Base-by-base conservation (phyloP, 2,329 filamentous ascomycete species). In the Xylariaceae sp. region DNA sequence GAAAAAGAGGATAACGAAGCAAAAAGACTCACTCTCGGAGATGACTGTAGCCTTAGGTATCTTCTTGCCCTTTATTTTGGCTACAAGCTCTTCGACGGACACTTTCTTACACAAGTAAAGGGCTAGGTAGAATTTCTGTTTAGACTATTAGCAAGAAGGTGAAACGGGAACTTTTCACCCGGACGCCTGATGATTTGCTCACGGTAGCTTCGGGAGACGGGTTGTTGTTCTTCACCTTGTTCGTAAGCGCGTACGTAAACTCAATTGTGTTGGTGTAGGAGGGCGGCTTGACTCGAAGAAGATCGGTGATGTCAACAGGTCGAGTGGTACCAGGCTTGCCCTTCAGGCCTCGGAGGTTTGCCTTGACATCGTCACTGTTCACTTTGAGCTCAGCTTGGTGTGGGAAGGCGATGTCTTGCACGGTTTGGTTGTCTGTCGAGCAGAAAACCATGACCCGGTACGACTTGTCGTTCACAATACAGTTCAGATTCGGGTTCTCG, bases 241-340 rank as follows among this genome's bases (percentile, higher is more conserved):
- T 81, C 13, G 94, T 97, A 60, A 97, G 75, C 43, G 94, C 94
- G 72, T 97, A 99, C 39, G 90, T 96, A 70, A 99, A 86, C 52
- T 88, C 83, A 55, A 99, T 75, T 45, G 77, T 84, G 66, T 97
- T 97, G 48, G 75, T 74, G 65, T 93, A 95, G 41, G 79, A 78
- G 16, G 77, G 66, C 11, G 84, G 81, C 57, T 82, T 85, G 31
- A 89, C 81, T 16, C 87, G 83, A 42, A 97, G 75, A 54, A 83
- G 80, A 58, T 81, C 76, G 7, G 94, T 99, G 56, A 99, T 88
- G 71, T 99, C 94, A 43, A 90, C 91, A 7, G 94, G 94, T 63
- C 90, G 86, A 39, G 94, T 99, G 42, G 94, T 95, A 18, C 94
- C 94, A 6, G 93, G 90, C 69, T 94, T 96, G 69, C 96, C 97